phyloP scores from a whole-genome alignment of 805 yeast genomes.

The Debaryomyces hansenii region DNA sequence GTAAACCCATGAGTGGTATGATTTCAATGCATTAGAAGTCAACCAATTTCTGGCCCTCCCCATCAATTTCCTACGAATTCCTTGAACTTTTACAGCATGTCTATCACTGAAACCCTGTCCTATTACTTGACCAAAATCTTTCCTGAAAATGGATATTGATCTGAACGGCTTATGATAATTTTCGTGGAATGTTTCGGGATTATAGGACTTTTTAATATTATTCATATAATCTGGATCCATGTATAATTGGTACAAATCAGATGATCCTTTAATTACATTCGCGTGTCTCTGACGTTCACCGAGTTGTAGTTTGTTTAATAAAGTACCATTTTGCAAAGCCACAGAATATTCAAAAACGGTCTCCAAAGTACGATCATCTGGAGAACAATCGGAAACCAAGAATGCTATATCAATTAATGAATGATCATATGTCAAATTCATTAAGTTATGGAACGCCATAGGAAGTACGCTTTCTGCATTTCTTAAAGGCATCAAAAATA shows the following conservation, averaged over 20 bases:
- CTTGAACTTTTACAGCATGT: conserved; percentile 84
- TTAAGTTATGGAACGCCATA: conserved; percentile 78
- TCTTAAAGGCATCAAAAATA: conserved; percentile 73
- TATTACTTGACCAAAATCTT: conserved; percentile 79
- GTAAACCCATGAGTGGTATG: conserved; percentile 88
- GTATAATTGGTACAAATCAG: conserved; percentile 64
- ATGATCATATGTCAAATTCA: conserved; percentile 86
- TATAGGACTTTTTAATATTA: conserved; percentile 56
- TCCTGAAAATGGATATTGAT: conserved; percentile 74
- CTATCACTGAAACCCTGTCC: conserved; percentile 85
- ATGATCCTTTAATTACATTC: conserved; percentile 49
- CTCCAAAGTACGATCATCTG: conserved; percentile 64
- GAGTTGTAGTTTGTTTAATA: conserved; percentile 47
- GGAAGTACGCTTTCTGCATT: conserved; percentile 78
- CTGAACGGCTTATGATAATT: conserved; percentile 71
- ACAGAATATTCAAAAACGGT: conserved; percentile 63
- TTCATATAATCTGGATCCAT: conserved; percentile 66
- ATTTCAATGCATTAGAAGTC: conserved; percentile 68
- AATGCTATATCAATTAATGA: conserved; percentile 76
- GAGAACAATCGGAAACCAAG: conserved; percentile 76
- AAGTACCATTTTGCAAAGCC: conserved; percentile 69
- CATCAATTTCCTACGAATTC: conserved; percentile 80
- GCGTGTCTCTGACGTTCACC: conserved; percentile 35
- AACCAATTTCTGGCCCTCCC: conserved; percentile 88
- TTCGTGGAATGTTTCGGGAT: conserved; percentile 55